Percentiles rank a stretch among this genome's conserved stretches.
These are phyloP conservation scores for Aureobasidium namibiae DNA, from an alignment of 2,329 filamentous ascomycete species.

Conservation along the genomic window DNA sequence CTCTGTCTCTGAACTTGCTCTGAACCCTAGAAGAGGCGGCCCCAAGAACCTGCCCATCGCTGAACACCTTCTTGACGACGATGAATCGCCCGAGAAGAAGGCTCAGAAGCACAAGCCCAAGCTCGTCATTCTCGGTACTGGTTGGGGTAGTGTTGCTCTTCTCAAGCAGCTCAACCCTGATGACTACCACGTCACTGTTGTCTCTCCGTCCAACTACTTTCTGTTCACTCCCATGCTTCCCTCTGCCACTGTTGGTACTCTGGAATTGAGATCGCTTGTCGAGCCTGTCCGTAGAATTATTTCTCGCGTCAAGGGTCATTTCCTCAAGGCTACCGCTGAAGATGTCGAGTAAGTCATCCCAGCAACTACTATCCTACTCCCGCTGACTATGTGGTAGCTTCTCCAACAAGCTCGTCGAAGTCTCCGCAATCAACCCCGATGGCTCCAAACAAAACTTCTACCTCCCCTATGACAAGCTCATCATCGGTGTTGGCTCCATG, in stretches of 20 bases:
- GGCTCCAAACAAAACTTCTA: constrained; percentile 81
- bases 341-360: constrained; percentile 55
- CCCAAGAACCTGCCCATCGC: constrained; percentile 93
- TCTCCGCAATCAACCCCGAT: constrained; percentile 61
- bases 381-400: constrained; percentile 39
- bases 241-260: constrained; percentile 89
- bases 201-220: constrained; percentile 94
- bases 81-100: constrained; percentile 64
- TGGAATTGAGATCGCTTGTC: constrained; percentile 83
- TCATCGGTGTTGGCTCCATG: constrained; percentile 82
- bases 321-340: constrained; percentile 76
- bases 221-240: constrained; percentile 97
- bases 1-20: constrained; percentile 72
- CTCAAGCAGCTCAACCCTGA: constrained; percentile 84
- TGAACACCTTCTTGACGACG: constrained; percentile 80
- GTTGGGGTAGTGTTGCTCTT: constrained; percentile 89
- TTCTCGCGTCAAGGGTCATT: constrained; percentile 71
- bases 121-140: constrained; percentile 84
- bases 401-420: constrained; percentile 80
- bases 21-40: constrained; percentile 73
- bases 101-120: constrained; percentile 79
- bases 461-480: constrained; percentile 92
- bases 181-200: constrained; percentile 91
- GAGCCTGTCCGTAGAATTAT: constrained; percentile 88
- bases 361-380: not conserved